Evolutionary conservation across 2,329 filamentous ascomycete genomes (phyloP), one percentile per base, ranked within the genome.

Genomic region (Elsinoe australis): DNA sequence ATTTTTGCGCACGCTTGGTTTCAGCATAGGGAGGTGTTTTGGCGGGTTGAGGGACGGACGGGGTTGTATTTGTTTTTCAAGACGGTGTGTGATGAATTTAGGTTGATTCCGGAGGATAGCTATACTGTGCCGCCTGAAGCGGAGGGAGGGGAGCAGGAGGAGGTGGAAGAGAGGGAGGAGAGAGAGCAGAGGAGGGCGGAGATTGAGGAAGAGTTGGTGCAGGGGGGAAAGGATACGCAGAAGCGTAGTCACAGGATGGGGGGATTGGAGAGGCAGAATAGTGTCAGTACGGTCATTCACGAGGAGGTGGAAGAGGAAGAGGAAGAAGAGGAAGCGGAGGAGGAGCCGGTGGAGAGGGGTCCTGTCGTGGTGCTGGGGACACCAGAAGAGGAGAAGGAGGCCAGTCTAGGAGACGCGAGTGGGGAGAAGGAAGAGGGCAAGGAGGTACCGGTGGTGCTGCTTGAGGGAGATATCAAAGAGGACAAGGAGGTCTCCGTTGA

Each of bases 1-100:
- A 96, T 98, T 67, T 98, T 96, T 63, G 92, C 92, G 38, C 92
- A 98, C 64, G 92, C 92, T 5, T 98, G 92, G 92, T 98, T 95
- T 65, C 88, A 95, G 68, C 92, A 98, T 65, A 80, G 89, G 36
- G 84, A 85, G 49, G 87, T 95, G 47, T 98, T 96, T 65, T 96
- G 90, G 88, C 81, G 85, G 32, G 83, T 96, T 1, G 92, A 98
- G 68, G 79, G 79, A 7, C 80, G 88, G 63, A 87, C 87, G n/a
- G 92, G 92, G 0, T 71, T 98, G 8, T 98, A 98, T 64, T 79
- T 94, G 50, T 83, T 98, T 60, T 98, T 96, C 75, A 96, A 95
- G 74, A 92, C 85, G 0, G 89, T 96, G 17, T 96, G 90, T 66
- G 92, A 98, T 64, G 76, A 83, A 57, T 95, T 95, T 66, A 83